Base-by-base conservation (phyloP, 257 asterid genomes). In the Ballota nigra region DNA sequence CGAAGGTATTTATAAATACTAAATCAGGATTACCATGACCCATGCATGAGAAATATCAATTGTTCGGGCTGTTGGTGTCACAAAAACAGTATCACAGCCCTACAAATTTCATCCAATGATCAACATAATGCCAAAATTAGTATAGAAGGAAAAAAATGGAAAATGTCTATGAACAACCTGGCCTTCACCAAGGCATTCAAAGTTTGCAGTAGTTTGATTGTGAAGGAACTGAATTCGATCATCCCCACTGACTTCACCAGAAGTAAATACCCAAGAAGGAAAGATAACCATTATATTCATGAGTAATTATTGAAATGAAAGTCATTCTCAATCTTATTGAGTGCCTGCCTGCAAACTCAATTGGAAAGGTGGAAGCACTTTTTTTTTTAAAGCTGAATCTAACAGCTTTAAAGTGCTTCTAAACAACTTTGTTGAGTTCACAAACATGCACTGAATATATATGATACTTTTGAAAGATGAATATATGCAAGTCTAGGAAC, bases 61-160 rank as follows among this genome's bases (percentile, higher is more conserved):
- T 65, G 96, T 93, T 78, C 98, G 93, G 72, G 98, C 98, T 31
- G 97, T 91, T 43, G 98, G 89, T 69, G 98, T 93, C 81, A 84
- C 98, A 68, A 93, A 93, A 75, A 93, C 96, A 34, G 98, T 84
- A 83, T 91, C 97, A 69, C 97, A 89, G 28, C 97, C 98, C 98
- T 93, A 79, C 81, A 82, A 76, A 53, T 43, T 60, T 60, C 71
- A 77, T 43, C 56, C 61, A 52, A 5, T 22, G 28, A 69, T 79
- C 61, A 68, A 59, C 6, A 34, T 12, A 65, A 5, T 33, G 24
- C 26, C 61, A 26, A 59, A 73, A 15, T 5, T 31, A 66, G 53
- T 40, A 71, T 33, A 62, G 28, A 60, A 61, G 23, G 53, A 28
- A 72, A 56, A 4, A 23, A 38, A 22, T 40, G 31, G 18, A 74